A percentile compares a stretch with the other conserved stretches of the same genome.
These are phyloP conservation scores for Talaromyces sp. DNA, from an alignment of 2,329 filamentous ascomycete genomes.

Conservation along the genomic window DNA sequence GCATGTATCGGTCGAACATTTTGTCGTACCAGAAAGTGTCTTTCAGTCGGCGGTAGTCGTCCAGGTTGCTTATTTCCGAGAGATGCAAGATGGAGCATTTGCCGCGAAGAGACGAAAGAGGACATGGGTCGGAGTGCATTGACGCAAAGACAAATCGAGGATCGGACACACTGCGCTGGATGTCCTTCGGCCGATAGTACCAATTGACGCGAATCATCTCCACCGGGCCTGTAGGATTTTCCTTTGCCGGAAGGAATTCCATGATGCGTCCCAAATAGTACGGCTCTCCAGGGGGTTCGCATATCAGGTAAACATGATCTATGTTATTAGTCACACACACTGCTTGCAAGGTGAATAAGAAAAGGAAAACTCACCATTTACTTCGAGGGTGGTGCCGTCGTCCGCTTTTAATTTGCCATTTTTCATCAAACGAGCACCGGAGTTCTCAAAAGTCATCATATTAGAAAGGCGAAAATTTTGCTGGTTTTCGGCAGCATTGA, in stretches of 20 bases:
- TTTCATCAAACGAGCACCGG: slow-evolving; percentile 63
- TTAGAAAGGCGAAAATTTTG: slow-evolving; percentile 58
- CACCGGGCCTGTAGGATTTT: slow-evolving; percentile 66
- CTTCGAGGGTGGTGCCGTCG: slow-evolving; percentile 74
- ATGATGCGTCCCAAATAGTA: slow-evolving; percentile 98
- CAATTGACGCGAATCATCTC: slow-evolving; percentile 92
- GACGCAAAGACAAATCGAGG: slow-evolving; percentile 88
- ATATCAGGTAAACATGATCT: slow-evolving; percentile 93
- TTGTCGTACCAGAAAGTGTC: slow-evolving; percentile 97
- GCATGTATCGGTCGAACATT: slow-evolving; percentile 95
- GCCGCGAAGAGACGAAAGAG: slow-evolving; percentile 83
- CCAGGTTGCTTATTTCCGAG: slow-evolving; percentile 75
- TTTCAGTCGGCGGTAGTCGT: slow-evolving; percentile 75
- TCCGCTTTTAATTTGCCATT: slow-evolving; percentile 79
- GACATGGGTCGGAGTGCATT: slow-evolving; percentile 97
- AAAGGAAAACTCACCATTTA: slow-evolving; percentile 67
- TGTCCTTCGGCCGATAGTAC: slow-evolving; percentile 96
- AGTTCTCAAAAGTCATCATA: slow-evolving; percentile 80
- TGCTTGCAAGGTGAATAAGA: slow-evolving; percentile 9
- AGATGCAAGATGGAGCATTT: slow-evolving; percentile 89
- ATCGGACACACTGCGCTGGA: slow-evolving; percentile 85
- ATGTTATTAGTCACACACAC: slow-evolving; percentile 12
- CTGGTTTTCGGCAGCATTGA: slow-evolving; percentile 23
- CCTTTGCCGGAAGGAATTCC: slow-evolving; percentile 86
- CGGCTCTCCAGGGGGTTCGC: slow-evolving; percentile 93